These are phyloP conservation scores for Fusarium xylarioides DNA, from an alignment of 2,329 filamentous ascomycete genomes.

Conservation along the genomic window DNA sequence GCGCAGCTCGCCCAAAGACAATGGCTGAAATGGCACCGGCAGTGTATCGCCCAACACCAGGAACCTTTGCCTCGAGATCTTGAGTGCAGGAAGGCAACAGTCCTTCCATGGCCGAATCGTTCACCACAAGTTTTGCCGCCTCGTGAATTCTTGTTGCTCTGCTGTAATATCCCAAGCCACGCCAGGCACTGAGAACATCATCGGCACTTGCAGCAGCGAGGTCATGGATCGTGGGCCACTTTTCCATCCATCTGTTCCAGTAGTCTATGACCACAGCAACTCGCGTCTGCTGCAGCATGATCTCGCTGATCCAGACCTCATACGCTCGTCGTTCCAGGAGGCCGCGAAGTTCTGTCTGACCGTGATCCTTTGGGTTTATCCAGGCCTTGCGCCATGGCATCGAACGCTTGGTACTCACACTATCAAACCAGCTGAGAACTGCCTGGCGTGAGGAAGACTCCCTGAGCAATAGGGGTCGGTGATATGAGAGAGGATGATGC, in stretches of 20 bases:
- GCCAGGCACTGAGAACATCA: constrained; percentile 67
- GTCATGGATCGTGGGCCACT: constrained; percentile 67
- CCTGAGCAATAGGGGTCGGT: constrained; percentile 59
- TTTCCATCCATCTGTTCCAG: constrained; percentile 69
- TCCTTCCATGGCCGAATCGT: constrained; percentile 53
- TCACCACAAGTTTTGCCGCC: constrained; percentile 62
- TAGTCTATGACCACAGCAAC: constrained; percentile 70
- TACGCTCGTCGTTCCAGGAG: constrained; percentile 65
- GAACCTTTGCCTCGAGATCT: constrained; percentile 60
- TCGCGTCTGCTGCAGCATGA: constrained; percentile 74
- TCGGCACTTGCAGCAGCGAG: constrained; percentile 63
- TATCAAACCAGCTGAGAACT: constrained; percentile 63
- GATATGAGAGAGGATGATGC: constrained; percentile 55
- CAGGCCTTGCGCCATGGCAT: constrained; percentile 70
- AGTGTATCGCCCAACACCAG: constrained; percentile 70
- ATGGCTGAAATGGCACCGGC: constrained; percentile 71
- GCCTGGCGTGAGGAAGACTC: constrained; percentile 44
- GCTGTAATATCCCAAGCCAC: constrained; percentile 71
- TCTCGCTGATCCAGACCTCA: constrained; percentile 73
- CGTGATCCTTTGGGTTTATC: constrained; percentile 54
- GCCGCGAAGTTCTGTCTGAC: constrained; percentile 49
- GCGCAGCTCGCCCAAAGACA: constrained; percentile 66
- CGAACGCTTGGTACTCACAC: constrained; percentile 55
- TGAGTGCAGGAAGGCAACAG: constrained; percentile 58
- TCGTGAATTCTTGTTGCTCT: constrained; percentile 69